These are phyloP conservation scores for Nigrograna mackinnonii DNA, from an alignment of 2,329 filamentous ascomycete species.

Conservation along the genomic window DNA sequence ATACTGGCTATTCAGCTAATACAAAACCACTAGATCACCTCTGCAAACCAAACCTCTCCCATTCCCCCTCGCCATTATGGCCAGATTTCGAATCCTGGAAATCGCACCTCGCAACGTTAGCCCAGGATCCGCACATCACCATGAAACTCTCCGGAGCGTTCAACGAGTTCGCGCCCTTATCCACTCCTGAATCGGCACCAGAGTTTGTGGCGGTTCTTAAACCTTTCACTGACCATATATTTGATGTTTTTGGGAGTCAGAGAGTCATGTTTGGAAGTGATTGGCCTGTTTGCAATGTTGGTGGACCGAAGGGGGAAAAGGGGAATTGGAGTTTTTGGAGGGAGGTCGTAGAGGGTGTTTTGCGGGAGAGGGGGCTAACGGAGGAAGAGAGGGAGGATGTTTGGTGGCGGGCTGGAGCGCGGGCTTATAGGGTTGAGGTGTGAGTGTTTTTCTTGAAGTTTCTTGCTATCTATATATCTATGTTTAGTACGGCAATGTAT, in stretches of 20 bases:
- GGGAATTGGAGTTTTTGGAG: conserved; percentile 82
- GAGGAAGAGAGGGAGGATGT: conserved; percentile 67
- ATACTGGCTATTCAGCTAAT: conserved; percentile 1
- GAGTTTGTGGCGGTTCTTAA: conserved; percentile 65
- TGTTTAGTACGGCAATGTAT: no score
- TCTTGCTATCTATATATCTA: no score
- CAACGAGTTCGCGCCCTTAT: conserved; percentile 69
- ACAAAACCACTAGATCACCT: conserved; percentile 68
- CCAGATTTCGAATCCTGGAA: no score
- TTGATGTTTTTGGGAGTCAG: conserved; percentile 71
- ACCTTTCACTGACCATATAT: conserved; percentile 74
- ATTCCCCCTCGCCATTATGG: conserved; percentile 60
- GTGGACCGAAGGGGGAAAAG: conserved; percentile 56
- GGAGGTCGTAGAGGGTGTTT: conserved; percentile 68
- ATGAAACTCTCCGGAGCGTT: conserved; percentile 92
- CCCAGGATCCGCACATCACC: conserved; percentile 68
- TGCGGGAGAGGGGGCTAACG: conserved; percentile 55
- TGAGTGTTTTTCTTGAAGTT: no score
- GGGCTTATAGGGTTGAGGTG: conserved; percentile 62
- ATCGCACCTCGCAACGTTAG: conserved; percentile 68
- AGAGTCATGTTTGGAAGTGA: conserved; percentile 90
- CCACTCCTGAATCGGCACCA: conserved; percentile 44
- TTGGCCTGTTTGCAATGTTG: conserved; percentile 88
- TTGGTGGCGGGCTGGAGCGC: conserved; percentile 72
- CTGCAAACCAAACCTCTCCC: conserved; percentile 82